Conservation (phyloP, 352 stramenopile species). For the Stramenopiles sp. region DNA sequence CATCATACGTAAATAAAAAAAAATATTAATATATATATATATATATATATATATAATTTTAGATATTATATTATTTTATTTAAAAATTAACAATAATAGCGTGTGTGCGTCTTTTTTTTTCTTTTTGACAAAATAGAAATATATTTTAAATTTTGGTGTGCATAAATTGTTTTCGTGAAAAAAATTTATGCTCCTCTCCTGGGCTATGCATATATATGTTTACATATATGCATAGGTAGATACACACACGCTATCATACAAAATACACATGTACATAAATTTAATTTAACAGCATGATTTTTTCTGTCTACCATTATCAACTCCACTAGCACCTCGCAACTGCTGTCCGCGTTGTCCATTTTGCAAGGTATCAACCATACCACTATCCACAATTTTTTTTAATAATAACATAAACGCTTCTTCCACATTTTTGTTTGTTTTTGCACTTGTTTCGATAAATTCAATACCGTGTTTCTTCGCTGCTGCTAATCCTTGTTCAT, state of each 20-base stretch:
- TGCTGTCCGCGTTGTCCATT: neutral
- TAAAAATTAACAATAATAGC: no score
- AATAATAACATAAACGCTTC: neutral
- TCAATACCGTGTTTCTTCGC: neutral
- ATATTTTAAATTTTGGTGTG: no score
- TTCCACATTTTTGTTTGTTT: neutral
- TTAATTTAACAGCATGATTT: neutral
- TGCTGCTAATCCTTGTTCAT: neutral
- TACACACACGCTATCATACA: no score
- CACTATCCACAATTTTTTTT: neutral
- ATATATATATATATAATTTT: no score
- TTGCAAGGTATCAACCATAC: neutral
- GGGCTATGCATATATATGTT: no score
- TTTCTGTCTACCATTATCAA: neutral
- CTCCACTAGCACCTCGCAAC: neutral
- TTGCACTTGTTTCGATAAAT: slow-evolving; percentile 3
- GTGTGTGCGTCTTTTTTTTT: no score
- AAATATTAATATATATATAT: no score
- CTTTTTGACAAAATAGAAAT: no score
- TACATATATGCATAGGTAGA: neutral
- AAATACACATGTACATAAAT: neutral
- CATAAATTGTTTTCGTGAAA: no score
- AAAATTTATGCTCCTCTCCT: no score
- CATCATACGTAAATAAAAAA: no score
- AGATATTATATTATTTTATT: no score